phyloP scores from a whole-genome alignment of 2,329 filamentous ascomycete species.

The Alternaria conjuncta region DNA sequence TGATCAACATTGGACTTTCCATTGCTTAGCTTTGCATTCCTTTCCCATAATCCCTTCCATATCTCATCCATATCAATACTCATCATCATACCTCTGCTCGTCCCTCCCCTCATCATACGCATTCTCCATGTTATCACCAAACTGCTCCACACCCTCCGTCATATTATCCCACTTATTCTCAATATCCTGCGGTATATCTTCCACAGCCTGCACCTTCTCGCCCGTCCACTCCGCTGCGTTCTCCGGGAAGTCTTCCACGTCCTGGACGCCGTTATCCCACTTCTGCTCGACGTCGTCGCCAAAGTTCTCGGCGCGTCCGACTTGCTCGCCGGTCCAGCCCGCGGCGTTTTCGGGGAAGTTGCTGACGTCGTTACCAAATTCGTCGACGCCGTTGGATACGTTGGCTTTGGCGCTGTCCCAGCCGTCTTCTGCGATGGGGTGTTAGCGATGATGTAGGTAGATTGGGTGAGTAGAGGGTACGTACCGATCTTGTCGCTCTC shows the following conservation, averaged over 20 bases:
- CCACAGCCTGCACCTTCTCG: slow-evolving; percentile 32
- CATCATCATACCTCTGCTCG: slow-evolving; percentile 32
- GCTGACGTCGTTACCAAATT: slow-evolving; percentile 24
- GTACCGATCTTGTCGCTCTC: slow-evolving; percentile 33
- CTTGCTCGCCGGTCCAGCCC: slow-evolving; percentile 30
- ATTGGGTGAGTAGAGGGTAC: background rate
- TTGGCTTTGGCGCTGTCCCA: slow-evolving; percentile 25
- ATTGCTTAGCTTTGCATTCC: background rate
- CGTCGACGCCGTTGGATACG: slow-evolving; percentile 16
- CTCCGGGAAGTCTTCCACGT: slow-evolving; percentile 34
- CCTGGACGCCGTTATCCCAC: slow-evolving; percentile 26
- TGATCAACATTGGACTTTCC: background rate
- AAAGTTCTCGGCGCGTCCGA: slow-evolving; percentile 31
- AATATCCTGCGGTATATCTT: slow-evolving; percentile 33
- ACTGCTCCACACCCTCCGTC: slow-evolving; percentile 22
- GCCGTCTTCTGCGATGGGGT: slow-evolving; percentile 16
- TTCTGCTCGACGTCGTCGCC: slow-evolving; percentile 28
- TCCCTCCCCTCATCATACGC: slow-evolving; percentile 33
- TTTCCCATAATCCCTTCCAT: background rate
- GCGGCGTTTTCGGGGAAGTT: slow-evolving; percentile 34
- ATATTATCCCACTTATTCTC: slow-evolving; percentile 32
- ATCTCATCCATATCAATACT: background rate
- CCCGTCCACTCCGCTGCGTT: slow-evolving; percentile 31
- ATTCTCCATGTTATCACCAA: slow-evolving; percentile 31
- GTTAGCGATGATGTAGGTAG: slow-evolving; percentile 3